Evolutionary conservation across 768 basidiomycete species (phyloP).

Genomic region (Sarcodon aspratus): DNA sequence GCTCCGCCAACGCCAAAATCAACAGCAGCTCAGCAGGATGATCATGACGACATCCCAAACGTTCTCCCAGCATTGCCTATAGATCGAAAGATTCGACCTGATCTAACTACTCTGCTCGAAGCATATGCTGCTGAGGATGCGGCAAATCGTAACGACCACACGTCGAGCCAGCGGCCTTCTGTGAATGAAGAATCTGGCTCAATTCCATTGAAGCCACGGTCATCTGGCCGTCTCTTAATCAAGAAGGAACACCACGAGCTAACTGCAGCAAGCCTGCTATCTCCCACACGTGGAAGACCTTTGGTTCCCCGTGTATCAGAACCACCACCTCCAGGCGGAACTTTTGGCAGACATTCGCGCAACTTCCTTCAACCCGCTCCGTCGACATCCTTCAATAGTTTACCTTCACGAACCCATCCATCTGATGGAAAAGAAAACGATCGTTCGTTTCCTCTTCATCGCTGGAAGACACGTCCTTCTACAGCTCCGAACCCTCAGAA

Average conservation of each 20-base stretch:
- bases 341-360: not conserved
- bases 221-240: not conserved
- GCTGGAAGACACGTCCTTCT: too few species aligned
- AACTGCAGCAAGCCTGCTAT: not conserved
- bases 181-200: not conserved
- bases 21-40: not conserved
- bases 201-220: not conserved
- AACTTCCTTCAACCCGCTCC: too few species aligned
- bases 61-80: slow-evolving; percentile 4
- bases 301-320: not conserved
- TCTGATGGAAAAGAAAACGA: too few species aligned
- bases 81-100: slow-evolving; percentile 13
- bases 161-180: too few species aligned
- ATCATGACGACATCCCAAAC: not conserved
- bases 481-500: too few species aligned
- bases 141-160: not conserved
- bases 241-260: not conserved
- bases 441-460: too few species aligned
- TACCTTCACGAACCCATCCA: too few species aligned
- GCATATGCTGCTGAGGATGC: slow-evolving; percentile 4
- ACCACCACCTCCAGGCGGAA: not conserved
- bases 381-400: too few species aligned
- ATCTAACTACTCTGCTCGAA: slow-evolving; percentile 11
- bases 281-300: not conserved
- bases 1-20: not conserved